Percentiles rank a stretch among this genome's conserved stretches.
Evolutionary conservation across 371 early-diverging fungal species (phyloP).

Genomic region (Actinomortierella wolfii): DNA sequence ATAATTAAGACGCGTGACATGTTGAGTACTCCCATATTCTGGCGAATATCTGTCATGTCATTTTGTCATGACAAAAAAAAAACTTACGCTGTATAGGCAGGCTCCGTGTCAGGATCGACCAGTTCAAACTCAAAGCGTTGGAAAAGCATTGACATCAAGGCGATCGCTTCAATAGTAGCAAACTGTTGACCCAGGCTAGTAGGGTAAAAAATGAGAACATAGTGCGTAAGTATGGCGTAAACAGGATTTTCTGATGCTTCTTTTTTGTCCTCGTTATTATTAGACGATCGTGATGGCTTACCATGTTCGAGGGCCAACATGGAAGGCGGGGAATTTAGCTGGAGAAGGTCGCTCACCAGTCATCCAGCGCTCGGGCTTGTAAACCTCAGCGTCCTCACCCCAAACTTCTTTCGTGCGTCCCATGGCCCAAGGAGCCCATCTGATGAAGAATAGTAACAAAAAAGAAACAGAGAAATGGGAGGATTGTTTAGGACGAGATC

Average conservation of each 20-base stretch:
- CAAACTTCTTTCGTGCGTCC: slow-evolving; percentile 55
- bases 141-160: slow-evolving; percentile 46
- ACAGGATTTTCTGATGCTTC: too few relatives aligned
- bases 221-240: not conserved
- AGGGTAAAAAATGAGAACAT: not conserved
- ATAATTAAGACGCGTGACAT: too few relatives aligned
- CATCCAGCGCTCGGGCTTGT: slow-evolving; percentile 62
- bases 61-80: too few relatives aligned
- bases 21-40: too few relatives aligned
- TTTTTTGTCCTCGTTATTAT: not conserved
- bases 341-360: slow-evolving; percentile 6
- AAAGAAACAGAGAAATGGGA: too few relatives aligned
- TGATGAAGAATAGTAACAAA: not conserved
- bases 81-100: slow-evolving; percentile 24
- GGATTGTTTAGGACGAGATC: too few relatives aligned
- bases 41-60: too few relatives aligned
- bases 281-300: slow-evolving; percentile 4
- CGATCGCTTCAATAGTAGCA: slow-evolving; percentile 53
- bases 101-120: slow-evolving; percentile 12
- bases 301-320: slow-evolving; percentile 3
- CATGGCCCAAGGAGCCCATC: slow-evolving; percentile 49
- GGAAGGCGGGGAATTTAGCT: not conserved
- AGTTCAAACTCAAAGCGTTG: slow-evolving; percentile 47
- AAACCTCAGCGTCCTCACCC: slow-evolving; percentile 57
- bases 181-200: slow-evolving; percentile 47